phyloP scores from a whole-genome alignment of 2,329 filamentous ascomycete species.

The Pyrenophora seminiperda region DNA sequence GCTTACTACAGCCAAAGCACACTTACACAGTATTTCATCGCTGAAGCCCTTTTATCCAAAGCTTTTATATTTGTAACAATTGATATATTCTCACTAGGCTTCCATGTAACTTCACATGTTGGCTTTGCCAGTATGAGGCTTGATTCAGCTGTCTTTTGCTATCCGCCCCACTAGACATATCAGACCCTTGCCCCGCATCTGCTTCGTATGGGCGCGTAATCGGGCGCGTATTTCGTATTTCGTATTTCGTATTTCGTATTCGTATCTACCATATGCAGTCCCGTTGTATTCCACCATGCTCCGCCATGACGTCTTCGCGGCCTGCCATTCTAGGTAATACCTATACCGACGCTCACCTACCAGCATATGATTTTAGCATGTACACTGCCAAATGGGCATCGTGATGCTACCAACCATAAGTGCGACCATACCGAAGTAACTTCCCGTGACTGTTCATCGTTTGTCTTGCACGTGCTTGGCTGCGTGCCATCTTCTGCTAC shows the following conservation, averaged over 20 bases:
- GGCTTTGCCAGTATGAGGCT: too few relatives aligned
- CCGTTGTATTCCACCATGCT: background rate
- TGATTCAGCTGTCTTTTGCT: too few relatives aligned
- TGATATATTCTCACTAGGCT: too few relatives aligned
- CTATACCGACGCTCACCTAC: background rate
- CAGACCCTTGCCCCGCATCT: too few relatives aligned
- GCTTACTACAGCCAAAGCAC: too few relatives aligned
- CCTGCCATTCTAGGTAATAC: background rate
- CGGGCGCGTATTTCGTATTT: background rate
- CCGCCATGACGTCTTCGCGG: background rate
- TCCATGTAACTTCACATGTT: too few relatives aligned
- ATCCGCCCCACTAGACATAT: too few relatives aligned
- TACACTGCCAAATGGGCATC: background rate
- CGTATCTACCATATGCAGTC: too few relatives aligned
- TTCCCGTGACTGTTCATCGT: background rate
- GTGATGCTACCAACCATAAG: constrained; percentile 19
- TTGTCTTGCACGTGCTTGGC: background rate
- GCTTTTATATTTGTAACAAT: too few relatives aligned
- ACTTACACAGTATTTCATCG: too few relatives aligned
- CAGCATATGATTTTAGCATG: background rate
- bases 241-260: too few relatives aligned
- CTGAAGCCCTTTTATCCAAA: too few relatives aligned
- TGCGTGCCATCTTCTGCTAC: constrained; percentile 1
- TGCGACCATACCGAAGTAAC: constrained; percentile 26
- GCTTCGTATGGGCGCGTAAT: background rate